Base-by-base conservation (phyloP, 2,329 filamentous ascomycete species). In the Rhinocladiella similis region DNA sequence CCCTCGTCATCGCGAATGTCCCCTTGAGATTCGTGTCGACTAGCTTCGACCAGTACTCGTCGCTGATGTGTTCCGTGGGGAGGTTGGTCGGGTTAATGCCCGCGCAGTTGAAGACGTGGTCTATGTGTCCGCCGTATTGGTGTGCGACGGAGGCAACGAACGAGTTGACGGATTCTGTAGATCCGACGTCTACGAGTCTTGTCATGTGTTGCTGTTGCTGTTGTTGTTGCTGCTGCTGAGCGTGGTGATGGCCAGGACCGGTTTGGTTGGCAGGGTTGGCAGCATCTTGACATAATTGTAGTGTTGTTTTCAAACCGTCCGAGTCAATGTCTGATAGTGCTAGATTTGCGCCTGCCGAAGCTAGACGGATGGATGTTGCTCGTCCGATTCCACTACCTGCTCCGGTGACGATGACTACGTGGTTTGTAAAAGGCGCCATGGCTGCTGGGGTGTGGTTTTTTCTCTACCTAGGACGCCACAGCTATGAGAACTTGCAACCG, bases 371-470 rank as follows among this genome's bases (percentile, higher is more conserved):
- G 9, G 79, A 74, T 7, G 77, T 77, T 13, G 74, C 75, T 13
- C 77, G 71, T 18, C 79, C 80, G 47, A 82, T 82, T 19, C 80
- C 80, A 5, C 71, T 72, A 2, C 74, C 75, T 22, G 75, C 74
- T 25, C 80, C 80, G 2, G 78, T 80, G 20, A 83, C 64, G 53
- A 76, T 75, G 53, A 80, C 73, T 48, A 80, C 73, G 29, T 33
- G 29, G 29, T 33, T 3, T 33, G 29, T 33, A 12, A 33, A 33
- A 33, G 29, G 29, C 10, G 29, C 29, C 29, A 33, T 33, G 29
- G 10, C 6, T 33, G 29, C 29, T 33, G 10, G 10, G 10, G 29
- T 33, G 10, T 33, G 3, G 29, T 33, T 3, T 33, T 27, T 27
- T 7, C 7, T 27, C 25, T 27, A 27, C 4, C 3, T 27, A 27